phyloP scores from a whole-genome alignment of 805 yeast genomes.

The Grigorovia humatica region DNA sequence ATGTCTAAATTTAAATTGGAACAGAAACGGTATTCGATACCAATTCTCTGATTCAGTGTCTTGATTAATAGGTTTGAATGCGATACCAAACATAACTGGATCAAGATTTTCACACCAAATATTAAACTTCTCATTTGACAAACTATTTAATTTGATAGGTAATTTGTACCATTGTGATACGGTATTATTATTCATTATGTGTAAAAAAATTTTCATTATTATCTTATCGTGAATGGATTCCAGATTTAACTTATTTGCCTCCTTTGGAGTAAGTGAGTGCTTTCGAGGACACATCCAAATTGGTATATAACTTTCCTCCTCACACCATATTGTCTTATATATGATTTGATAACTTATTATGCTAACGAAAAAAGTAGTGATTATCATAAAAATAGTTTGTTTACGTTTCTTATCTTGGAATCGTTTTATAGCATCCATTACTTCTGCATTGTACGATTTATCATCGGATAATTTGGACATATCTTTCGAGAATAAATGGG shows the following conservation, averaged over 20 bases:
- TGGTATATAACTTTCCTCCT: constrained; percentile 21
- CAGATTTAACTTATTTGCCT: constrained; percentile 13
- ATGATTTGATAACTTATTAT: constrained; percentile 22
- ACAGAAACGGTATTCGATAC: background rate
- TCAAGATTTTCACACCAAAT: constrained; percentile 27
- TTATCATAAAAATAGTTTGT: constrained; percentile 8
- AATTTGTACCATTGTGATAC: background rate
- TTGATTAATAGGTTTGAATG: constrained; percentile 13
- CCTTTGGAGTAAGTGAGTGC: constrained; percentile 17
- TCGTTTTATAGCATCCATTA: constrained; percentile 15
- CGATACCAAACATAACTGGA: constrained; percentile 22
- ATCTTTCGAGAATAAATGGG: too few species aligned
- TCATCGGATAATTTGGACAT: background rate
- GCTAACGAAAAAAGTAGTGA: constrained; percentile 10
- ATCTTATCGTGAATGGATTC: background rate
- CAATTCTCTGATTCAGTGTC: constrained; percentile 17
- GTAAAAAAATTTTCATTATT: background rate
- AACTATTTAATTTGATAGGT: constrained; percentile 18
- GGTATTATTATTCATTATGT: background rate
- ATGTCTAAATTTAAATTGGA: background rate
- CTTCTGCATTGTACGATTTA: background rate
- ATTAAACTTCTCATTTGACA: constrained; percentile 13
- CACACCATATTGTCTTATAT: constrained; percentile 16
- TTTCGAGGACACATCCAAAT: constrained; percentile 17
- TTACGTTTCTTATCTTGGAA: constrained; percentile 13